Evolutionary conservation across 768 basidiomycete species (phyloP).

Genomic region (Tylopilus balloui): DNA sequence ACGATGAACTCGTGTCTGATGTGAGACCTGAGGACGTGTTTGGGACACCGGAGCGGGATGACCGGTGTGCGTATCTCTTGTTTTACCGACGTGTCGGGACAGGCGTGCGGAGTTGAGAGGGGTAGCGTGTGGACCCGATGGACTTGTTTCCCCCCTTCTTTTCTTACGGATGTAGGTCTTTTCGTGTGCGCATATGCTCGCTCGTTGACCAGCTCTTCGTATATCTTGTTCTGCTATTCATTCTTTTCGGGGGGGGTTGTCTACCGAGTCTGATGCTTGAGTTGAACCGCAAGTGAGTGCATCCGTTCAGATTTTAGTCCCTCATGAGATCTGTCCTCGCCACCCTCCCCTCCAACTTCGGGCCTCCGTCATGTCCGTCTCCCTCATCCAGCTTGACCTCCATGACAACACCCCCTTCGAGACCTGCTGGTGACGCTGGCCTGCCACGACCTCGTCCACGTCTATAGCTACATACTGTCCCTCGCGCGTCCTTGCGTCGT

Average conservation of each 20-base stretch:
- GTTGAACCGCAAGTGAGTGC: no score
- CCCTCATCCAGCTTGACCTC: not conserved
- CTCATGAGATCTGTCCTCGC: not conserved
- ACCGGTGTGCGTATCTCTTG: conserved; percentile 81
- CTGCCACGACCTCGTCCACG: not conserved
- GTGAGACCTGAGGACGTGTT: conserved; percentile 72
- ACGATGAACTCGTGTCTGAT: conserved; percentile 84
- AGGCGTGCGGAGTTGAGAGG: conserved; percentile 13
- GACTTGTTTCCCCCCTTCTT: not conserved
- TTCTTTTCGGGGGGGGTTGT: not conserved
- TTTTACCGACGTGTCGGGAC: conserved; percentile 67
- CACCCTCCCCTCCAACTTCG: not conserved
- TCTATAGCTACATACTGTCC: no score
- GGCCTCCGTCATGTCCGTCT: not conserved
- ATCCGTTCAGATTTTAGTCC: not conserved
- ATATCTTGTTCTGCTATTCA: not conserved
- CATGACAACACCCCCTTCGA: not conserved
- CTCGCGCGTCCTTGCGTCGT: no score
- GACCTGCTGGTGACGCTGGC: no score
- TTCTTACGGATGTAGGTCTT: not conserved
- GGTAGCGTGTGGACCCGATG: not conserved
- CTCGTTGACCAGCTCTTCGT: not conserved
- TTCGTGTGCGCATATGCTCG: not conserved
- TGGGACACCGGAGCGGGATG: conserved; percentile 42
- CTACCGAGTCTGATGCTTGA: not conserved